Evolutionary conservation across 1,284 basidiomycete species (phyloP).

Genomic region (Irpex sp.): DNA sequence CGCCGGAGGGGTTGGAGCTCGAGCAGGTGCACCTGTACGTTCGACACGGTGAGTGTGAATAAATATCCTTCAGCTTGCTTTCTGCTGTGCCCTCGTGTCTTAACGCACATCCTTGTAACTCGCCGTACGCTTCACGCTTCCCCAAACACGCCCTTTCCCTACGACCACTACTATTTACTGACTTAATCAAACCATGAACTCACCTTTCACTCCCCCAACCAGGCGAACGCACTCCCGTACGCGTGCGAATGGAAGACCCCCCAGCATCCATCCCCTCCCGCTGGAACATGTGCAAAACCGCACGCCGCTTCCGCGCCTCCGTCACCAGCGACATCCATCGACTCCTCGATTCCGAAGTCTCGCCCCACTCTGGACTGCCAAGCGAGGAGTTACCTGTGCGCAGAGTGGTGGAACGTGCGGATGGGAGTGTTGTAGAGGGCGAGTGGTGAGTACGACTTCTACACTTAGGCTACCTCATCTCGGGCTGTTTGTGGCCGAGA

Average conservation of each 20-base stretch:
- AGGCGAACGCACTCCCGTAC: slow-evolving; percentile 76
- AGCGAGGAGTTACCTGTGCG: slow-evolving; percentile 24
- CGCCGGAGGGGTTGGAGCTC: slow-evolving; percentile 52
- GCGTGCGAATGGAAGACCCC: slow-evolving; percentile 54
- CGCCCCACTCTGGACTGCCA: not conserved
- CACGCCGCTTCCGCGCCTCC: slow-evolving; percentile 49
- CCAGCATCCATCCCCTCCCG: slow-evolving; percentile 66
- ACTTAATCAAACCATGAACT: too few species aligned
- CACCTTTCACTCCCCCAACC: too few species aligned
- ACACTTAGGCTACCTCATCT: too few species aligned
- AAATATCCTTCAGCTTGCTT: not conserved
- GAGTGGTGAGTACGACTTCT: slow-evolving; percentile 51
- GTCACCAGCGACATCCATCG: slow-evolving; percentile 31
- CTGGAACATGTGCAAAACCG: slow-evolving; percentile 67
- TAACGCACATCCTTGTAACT: not conserved
- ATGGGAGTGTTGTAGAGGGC: slow-evolving; percentile 51
- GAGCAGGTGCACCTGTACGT: slow-evolving; percentile 75
- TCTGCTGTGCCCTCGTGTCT: not conserved
- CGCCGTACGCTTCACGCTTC: not conserved
- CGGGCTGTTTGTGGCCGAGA: too few species aligned
- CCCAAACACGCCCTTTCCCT: not conserved
- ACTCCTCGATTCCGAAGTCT: not conserved
- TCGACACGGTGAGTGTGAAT: slow-evolving; percentile 58
- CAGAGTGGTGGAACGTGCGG: slow-evolving; percentile 51
- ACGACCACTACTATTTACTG: too few species aligned